Evolutionary conservation across 164 flowering plant species (phyloP).

Genomic region (Platanus orientalis): DNA sequence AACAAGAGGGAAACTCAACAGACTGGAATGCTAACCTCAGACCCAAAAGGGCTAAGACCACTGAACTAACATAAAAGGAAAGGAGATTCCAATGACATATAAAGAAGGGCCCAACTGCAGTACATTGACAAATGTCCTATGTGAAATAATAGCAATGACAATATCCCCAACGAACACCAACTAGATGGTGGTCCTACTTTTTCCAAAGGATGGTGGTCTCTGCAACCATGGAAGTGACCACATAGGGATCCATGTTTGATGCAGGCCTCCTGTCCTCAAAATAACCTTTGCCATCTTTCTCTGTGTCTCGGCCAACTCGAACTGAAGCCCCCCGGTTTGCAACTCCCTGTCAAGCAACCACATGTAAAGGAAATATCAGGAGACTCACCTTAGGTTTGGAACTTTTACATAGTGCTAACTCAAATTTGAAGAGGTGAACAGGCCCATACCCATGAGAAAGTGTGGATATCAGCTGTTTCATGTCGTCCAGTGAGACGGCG

Average conservation of each 20-base stretch:
- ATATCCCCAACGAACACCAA: background rate
- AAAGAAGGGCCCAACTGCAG: too few relatives aligned
- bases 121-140: too few relatives aligned
- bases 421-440: background rate
- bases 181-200: background rate
- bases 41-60: too few relatives aligned
- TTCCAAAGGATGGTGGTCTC: constrained; percentile 23
- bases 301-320: background rate
- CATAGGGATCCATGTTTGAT: constrained; percentile 24
- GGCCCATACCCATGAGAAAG: constrained; percentile 34
- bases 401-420: background rate
- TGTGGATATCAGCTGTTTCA: constrained; percentile 27
- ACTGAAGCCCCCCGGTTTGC: background rate
- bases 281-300: constrained; percentile 8
- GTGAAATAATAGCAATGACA: background rate
- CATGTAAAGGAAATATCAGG: background rate
- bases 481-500: constrained; percentile 25
- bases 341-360: background rate
- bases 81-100: too few relatives aligned
- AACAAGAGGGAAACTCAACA: too few relatives aligned
- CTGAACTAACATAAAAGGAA: too few relatives aligned
- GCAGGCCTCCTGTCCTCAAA: constrained; percentile 25
- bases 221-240: constrained; percentile 23
- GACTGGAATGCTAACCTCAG: too few relatives aligned
- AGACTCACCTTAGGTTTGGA: background rate